Conservation (phyloP, 768 basidiomycete species). For the Russula olivacea region DNA sequence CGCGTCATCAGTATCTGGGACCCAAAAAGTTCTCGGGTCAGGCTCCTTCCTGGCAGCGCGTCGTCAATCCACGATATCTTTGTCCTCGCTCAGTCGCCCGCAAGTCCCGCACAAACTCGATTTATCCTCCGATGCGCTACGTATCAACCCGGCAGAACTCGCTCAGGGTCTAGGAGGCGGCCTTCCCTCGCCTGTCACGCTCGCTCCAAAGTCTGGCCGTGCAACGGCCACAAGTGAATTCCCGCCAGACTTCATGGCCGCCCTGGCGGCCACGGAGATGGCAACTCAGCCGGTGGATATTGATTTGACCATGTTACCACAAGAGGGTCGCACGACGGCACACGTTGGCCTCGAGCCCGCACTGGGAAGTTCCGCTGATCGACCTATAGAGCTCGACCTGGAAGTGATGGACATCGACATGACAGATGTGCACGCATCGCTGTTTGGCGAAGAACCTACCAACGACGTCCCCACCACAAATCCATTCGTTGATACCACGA, state of each 20-base stretch:
- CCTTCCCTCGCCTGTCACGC: slow-evolving; percentile 70
- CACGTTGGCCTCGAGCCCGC: slow-evolving; percentile 35
- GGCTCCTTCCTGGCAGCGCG: slow-evolving; percentile 36
- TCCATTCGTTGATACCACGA: slow-evolving; percentile 26
- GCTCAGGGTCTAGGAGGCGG: slow-evolving; percentile 52
- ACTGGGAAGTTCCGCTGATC: slow-evolving; percentile 64
- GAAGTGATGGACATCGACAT: slow-evolving; percentile 64
- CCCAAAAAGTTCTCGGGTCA: slow-evolving; percentile 32
- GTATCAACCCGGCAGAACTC: slow-evolving; percentile 59
- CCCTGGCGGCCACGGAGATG: slow-evolving; percentile 35
- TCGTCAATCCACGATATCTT: slow-evolving; percentile 70
- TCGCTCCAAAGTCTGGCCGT: slow-evolving; percentile 74
- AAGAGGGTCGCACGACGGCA: slow-evolving; percentile 28
- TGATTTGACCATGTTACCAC: slow-evolving; percentile 42
- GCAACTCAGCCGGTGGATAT: slow-evolving; percentile 42
- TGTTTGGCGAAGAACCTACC: slow-evolving; percentile 48
- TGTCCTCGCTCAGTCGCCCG: slow-evolving; percentile 73
- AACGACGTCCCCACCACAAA: slow-evolving; percentile 22
- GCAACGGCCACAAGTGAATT: slow-evolving; percentile 39
- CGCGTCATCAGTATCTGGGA: slow-evolving; percentile 30
- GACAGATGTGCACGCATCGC: slow-evolving; percentile 34
- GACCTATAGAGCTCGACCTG: slow-evolving; percentile 75
- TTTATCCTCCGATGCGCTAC: slow-evolving; percentile 61
- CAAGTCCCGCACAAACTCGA: slow-evolving; percentile 72
- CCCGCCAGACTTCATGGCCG: slow-evolving; percentile 60